Percentiles rank a stretch among this genome's conserved stretches.
phyloP scores from a whole-genome alignment of 208 protist genomes.

The Crithidia sp. region DNA sequence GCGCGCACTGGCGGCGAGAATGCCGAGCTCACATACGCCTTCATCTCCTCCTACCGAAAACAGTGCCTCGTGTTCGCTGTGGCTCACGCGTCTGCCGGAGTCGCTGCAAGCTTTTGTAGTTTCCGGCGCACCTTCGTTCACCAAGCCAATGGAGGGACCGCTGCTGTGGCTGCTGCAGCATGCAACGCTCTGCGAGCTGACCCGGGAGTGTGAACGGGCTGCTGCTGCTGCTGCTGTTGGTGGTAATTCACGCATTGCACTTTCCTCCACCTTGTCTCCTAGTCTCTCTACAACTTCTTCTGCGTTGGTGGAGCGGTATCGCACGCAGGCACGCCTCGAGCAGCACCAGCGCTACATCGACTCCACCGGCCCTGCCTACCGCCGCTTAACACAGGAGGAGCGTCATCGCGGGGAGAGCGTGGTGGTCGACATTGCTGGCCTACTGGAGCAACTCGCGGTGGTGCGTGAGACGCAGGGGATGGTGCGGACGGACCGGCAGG shows the following conservation, averaged over 20 bases:
- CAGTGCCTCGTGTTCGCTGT: too few species aligned
- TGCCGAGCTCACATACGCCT: not conserved
- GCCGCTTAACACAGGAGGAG: slow-evolving; percentile 40
- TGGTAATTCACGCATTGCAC: not conserved
- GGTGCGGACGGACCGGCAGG: slow-evolving; percentile 47
- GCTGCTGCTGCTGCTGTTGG: not conserved
- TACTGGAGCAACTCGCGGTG: slow-evolving; percentile 58
- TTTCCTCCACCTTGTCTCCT: not conserved
- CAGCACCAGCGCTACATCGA: slow-evolving; percentile 25
- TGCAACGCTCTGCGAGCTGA: slow-evolving; percentile 14
- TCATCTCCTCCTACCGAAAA: not conserved
- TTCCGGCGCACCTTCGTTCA: too few species aligned
- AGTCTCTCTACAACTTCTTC: not conserved
- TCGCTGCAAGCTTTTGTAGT: too few species aligned
- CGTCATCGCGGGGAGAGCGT: slow-evolving; percentile 42
- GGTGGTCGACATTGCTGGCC: slow-evolving; percentile 54
- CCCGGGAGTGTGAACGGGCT: slow-evolving; percentile 1
- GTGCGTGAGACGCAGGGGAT: slow-evolving; percentile 45
- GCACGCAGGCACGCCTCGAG: slow-evolving; percentile 11
- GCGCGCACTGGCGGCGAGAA: not conserved
- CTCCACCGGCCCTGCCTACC: slow-evolving; percentile 31
- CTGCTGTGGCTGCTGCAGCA: slow-evolving; percentile 25
- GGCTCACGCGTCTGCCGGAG: too few species aligned
- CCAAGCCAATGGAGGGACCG: not conserved
- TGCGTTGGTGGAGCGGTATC: slow-evolving; percentile 16